Percentiles rank a stretch among this genome's conserved stretches.
phyloP scores from a whole-genome alignment of 371 early-diverging fungal genomes.

The Apophysomyces trapeziformis region DNA sequence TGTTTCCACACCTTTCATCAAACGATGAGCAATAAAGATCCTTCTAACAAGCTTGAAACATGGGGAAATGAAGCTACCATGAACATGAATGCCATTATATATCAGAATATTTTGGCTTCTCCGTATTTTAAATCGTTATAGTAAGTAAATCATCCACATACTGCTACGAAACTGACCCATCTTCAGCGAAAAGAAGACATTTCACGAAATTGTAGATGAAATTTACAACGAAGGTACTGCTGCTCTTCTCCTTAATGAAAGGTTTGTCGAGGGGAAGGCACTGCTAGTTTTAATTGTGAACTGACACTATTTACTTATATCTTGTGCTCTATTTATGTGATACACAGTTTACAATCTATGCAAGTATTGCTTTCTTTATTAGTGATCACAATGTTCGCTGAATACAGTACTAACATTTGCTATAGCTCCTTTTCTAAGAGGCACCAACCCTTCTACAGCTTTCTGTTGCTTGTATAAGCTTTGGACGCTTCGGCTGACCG shows the following conservation, averaged over 20 bases:
- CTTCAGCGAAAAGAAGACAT: conserved; percentile 73
- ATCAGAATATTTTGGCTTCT: conserved; percentile 73
- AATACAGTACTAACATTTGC: not conserved
- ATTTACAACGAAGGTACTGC: conserved; percentile 75
- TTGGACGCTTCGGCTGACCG: conserved; percentile 80
- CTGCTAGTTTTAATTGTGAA: not conserved
- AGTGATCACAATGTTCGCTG: not conserved
- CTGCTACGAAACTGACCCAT: conserved; percentile 10
- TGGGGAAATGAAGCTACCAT: conserved; percentile 82
- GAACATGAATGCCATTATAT: conserved; percentile 83
- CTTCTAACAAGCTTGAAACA: conserved; percentile 68
- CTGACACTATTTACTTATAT: conserved; percentile 8
- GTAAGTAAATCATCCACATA: conserved; percentile 46
- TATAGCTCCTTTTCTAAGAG: conserved; percentile 84
- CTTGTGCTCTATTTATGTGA: conserved; percentile 5
- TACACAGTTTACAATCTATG: conserved; percentile 21
- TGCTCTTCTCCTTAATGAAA: conserved; percentile 21
- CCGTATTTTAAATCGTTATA: conserved; percentile 71
- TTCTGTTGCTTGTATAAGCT: conserved; percentile 88
- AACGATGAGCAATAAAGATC: conserved; percentile 42
- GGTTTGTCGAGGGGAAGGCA: conserved; percentile 29
- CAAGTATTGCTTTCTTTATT: conserved; percentile 11
- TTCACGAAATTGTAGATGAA: conserved; percentile 85
- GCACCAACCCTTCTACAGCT: conserved; percentile 81
- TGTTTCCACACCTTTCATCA: not conserved